Percentiles rank a stretch among this genome's conserved stretches.
Conservation (phyloP, 2,329 filamentous ascomycete species). For the Nemania bipapillata region DNA sequence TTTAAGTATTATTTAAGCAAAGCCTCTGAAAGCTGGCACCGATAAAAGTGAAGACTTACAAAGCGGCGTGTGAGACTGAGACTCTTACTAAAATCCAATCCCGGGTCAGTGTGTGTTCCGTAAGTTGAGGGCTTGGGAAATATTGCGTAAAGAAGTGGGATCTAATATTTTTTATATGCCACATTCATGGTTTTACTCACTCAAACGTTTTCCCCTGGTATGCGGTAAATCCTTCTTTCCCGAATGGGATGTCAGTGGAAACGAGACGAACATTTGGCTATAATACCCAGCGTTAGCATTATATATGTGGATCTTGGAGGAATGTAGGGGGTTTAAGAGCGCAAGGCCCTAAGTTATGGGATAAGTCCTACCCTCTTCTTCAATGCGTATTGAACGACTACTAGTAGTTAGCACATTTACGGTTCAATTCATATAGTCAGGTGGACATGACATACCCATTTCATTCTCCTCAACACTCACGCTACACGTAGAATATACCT, state of each 20-base stretch:
- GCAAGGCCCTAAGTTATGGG: neutral
- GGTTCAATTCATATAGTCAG: neutral
- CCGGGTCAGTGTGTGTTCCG: constrained; percentile 11
- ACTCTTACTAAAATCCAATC: constrained; percentile 59
- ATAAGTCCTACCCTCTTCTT: constrained; percentile 63
- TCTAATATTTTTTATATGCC: neutral
- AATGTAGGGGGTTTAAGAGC: neutral
- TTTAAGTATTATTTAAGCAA: neutral
- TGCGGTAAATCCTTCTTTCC: constrained; percentile 89
- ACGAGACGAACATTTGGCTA: constrained; percentile 94
- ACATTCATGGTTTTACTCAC: constrained; percentile 27
- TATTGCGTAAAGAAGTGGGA: neutral
- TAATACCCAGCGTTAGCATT: constrained; percentile 3
- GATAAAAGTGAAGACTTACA: constrained; percentile 70
- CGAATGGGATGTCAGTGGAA: constrained; percentile 88
- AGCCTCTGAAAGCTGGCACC: neutral
- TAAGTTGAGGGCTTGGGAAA: neutral
- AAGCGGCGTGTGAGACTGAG: constrained; percentile 86
- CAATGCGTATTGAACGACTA: constrained; percentile 90
- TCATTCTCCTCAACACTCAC: constrained; percentile 95
- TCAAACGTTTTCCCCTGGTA: constrained; percentile 94
- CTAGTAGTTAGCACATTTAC: constrained; percentile 15
- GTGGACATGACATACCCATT: constrained; percentile 49
- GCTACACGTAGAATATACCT: constrained; percentile 83
- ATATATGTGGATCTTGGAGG: neutral